phyloP scores from a whole-genome alignment of 2,329 filamentous ascomycete species.

The Colletotrichum melonis region DNA sequence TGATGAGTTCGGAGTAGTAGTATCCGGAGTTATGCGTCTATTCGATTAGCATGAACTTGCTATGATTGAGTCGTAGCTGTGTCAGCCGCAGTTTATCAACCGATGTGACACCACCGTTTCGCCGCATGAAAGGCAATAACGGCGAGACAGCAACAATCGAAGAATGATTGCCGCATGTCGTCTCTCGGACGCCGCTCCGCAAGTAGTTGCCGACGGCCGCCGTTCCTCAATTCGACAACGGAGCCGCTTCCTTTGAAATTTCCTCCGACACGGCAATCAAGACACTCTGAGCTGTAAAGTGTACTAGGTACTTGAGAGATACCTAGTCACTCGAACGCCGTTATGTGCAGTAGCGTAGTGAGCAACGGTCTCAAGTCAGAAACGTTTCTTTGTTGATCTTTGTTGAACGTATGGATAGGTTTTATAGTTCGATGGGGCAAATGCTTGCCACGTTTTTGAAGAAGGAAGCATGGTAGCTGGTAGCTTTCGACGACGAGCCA shows the following conservation, averaged over 20 bases:
- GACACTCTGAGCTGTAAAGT: not conserved
- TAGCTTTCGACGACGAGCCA: not conserved
- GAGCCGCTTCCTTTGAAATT: not conserved
- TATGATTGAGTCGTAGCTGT: not conserved
- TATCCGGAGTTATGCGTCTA: not conserved
- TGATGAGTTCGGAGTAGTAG: conserved; percentile 6
- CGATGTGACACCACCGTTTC: not conserved
- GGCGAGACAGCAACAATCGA: not conserved
- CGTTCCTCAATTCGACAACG: not conserved
- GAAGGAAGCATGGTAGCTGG: conserved; percentile 11
- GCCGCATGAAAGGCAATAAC: conserved; percentile 9
- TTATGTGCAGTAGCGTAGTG: not conserved
- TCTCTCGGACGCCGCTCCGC: conserved; percentile 2
- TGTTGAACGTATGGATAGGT: not conserved
- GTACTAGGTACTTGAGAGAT: conserved; percentile 11
- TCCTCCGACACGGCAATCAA: not conserved
- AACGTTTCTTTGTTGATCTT: conserved; percentile 17
- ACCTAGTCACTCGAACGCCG: not conserved
- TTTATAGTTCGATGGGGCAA: not conserved
- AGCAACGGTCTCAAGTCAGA: conserved; percentile 21
- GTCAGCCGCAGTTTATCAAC: not conserved
- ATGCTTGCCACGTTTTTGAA: conserved; percentile 1
- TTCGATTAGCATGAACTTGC: conserved; percentile 6
- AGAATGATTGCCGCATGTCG: not conserved
- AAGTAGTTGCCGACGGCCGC: not conserved